A percentile compares a stretch with the other conserved stretches of the same genome.
Evolutionary conservation across 2,329 filamentous ascomycete species (phyloP).

Genomic region (Verticillium longisporum): DNA sequence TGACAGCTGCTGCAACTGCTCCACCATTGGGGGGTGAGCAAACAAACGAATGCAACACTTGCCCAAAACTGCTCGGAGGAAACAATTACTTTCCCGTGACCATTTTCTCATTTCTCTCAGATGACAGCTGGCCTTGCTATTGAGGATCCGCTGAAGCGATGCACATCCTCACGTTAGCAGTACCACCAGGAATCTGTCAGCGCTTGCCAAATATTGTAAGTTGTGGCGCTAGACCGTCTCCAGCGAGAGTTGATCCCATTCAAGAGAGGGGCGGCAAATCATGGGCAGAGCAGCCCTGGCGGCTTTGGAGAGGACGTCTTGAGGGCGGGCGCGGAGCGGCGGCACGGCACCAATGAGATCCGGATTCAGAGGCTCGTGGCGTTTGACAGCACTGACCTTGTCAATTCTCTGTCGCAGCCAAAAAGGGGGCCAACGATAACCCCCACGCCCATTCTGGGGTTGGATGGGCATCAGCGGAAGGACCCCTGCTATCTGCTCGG

Average conservation of each 20-base stretch:
- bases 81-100: background rate
- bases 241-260: background rate
- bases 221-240: no score
- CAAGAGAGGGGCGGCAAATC: background rate
- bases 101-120: background rate
- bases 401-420: background rate
- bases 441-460: conserved; percentile 1
- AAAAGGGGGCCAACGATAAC: background rate
- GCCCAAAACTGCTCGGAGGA: background rate
- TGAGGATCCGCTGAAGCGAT: background rate
- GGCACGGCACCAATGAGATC: background rate
- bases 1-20: background rate
- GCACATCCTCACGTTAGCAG: no score
- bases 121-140: background rate
- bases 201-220: no score
- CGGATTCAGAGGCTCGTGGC: background rate
- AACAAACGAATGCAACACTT: background rate
- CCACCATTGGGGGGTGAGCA: background rate
- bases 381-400: background rate
- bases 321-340: background rate
- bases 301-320: background rate
- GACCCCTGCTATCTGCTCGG: background rate
- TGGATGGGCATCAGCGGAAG: background rate
- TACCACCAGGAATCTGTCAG: no score
- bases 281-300: background rate